These are phyloP conservation scores for Nemania diffusa DNA, from an alignment of 2,329 filamentous ascomycete genomes.

Conservation along the genomic window DNA sequence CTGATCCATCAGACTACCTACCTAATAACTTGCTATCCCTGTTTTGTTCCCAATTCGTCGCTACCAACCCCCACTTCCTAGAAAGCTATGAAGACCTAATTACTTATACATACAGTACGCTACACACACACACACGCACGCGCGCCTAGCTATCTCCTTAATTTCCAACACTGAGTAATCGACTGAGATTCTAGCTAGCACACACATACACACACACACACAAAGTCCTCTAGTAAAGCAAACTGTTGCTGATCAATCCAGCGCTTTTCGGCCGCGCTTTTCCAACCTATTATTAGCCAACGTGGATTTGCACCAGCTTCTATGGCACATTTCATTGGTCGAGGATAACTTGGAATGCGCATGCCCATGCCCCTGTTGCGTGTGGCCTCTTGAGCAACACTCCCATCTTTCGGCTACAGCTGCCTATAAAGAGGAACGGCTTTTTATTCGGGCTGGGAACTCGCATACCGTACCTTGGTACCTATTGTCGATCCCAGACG, in stretches of 20 bases:
- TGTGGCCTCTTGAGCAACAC: constrained; percentile 9
- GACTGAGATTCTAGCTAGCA: constrained; percentile 2
- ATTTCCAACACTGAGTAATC: background rate
- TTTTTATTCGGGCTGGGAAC: background rate
- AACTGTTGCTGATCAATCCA: constrained; percentile 20
- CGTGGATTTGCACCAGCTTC: constrained; percentile 3
- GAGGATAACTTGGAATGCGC: background rate
- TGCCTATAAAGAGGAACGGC: background rate
- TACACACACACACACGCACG: too few relatives aligned
- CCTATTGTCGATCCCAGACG: background rate
- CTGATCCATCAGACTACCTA: background rate
- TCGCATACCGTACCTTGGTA: constrained; percentile 8
- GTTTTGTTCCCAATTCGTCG: constrained; percentile 7
- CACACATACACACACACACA: background rate
- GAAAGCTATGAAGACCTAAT: background rate
- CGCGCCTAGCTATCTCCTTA: too few relatives aligned
- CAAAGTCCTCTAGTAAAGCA: background rate
- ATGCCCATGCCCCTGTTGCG: background rate
- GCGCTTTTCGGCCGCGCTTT: constrained; percentile 1
- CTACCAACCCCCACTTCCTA: constrained; percentile 4
- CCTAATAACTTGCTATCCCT: constrained; percentile 10
- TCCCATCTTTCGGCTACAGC: background rate
- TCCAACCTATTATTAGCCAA: constrained; percentile 9
- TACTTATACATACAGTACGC: too few relatives aligned
- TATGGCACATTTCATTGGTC: constrained; percentile 10